These are phyloP conservation scores for Marchantia polymorpha DNA, from an alignment of 225 moss, liverwort and hornwort species.

Conservation along the genomic window DNA sequence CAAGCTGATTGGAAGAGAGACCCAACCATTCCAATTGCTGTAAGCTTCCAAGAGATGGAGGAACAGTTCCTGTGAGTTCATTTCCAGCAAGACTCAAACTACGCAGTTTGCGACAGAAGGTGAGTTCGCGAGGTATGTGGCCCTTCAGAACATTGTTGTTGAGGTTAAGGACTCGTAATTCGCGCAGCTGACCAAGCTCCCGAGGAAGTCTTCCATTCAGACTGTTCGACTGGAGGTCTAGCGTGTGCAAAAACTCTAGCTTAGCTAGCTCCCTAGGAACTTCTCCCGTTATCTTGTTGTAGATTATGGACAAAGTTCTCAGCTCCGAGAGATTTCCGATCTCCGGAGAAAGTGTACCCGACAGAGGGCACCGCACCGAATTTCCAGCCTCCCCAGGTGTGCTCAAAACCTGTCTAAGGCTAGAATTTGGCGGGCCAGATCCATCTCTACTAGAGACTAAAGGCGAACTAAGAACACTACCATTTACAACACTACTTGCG, in stretches of 20 bases:
- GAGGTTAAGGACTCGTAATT: constrained; percentile 37
- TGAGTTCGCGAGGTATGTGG: constrained; percentile 37
- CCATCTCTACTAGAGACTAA: not conserved
- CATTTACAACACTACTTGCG: not conserved
- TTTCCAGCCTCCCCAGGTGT: constrained; percentile 16
- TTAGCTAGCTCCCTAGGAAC: constrained; percentile 25
- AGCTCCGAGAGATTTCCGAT: constrained; percentile 73
- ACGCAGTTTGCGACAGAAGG: constrained; percentile 30
- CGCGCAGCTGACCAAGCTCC: constrained; percentile 35
- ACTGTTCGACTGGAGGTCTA: constrained; percentile 46
- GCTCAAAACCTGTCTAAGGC: not conserved
- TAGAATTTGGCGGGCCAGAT: not conserved
- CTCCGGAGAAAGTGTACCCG: constrained; percentile 53
- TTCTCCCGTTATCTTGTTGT: constrained; percentile 35
- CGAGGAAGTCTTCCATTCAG: constrained; percentile 50
- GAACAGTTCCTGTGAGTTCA: constrained; percentile 41
- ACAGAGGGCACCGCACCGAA: constrained; percentile 44
- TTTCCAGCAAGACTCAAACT: constrained; percentile 39
- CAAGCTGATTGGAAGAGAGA: constrained; percentile 61
- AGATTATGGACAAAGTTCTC: constrained; percentile 45
- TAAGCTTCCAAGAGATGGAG: constrained; percentile 38
- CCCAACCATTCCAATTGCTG: constrained; percentile 50
- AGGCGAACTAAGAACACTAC: not conserved
- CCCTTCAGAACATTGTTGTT: constrained; percentile 39
- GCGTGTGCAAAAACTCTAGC: constrained; percentile 14